Percentiles rank a stretch among this genome's conserved stretches.
Evolutionary conservation across 345 rosid genomes (phyloP).

Genomic region (Dovyalis caffra): DNA sequence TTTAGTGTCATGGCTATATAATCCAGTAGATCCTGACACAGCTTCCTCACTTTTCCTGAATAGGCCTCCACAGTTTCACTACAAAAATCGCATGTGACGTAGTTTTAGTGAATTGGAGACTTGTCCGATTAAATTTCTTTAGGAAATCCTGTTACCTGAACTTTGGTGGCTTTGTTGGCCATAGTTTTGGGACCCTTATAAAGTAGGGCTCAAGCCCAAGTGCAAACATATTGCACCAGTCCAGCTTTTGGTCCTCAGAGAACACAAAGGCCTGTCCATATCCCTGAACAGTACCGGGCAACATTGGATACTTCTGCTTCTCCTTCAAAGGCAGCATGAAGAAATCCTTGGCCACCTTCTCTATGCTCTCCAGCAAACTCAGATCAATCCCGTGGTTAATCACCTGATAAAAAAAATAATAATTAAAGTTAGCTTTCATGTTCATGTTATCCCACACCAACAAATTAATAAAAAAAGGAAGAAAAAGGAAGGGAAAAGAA

Average conservation of each 20-base stretch:
- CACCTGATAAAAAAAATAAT: slow-evolving; percentile 39
- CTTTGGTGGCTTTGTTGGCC: slow-evolving; percentile 71
- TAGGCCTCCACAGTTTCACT: slow-evolving; percentile 72
- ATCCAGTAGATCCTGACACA: slow-evolving; percentile 59
- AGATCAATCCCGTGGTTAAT: slow-evolving; percentile 74
- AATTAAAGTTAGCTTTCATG: not conserved
- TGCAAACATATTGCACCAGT: slow-evolving; percentile 98
- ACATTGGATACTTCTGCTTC: slow-evolving; percentile 83
- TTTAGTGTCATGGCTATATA: slow-evolving; percentile 63
- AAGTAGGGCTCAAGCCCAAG: slow-evolving; percentile 78
- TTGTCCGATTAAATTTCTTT: not conserved
- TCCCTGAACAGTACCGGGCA: slow-evolving; percentile 89
- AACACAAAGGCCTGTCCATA: slow-evolving; percentile 95
- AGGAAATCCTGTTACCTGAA: slow-evolving; percentile 52
- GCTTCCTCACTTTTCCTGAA: slow-evolving; percentile 59
- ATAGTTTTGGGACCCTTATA: slow-evolving; percentile 69
- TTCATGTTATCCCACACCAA: not conserved
- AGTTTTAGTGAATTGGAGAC: not conserved
- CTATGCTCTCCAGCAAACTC: slow-evolving; percentile 55
- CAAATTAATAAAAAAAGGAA: too few relatives aligned
- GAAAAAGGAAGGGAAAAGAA: not conserved
- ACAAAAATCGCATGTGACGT: slow-evolving; percentile 6
- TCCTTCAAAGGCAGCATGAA: slow-evolving; percentile 80
- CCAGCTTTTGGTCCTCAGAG: slow-evolving; percentile 91
- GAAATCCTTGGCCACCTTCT: slow-evolving; percentile 69